A percentile compares a stretch with the other conserved stretches of the same genome.
phyloP scores from a whole-genome alignment of 805 yeast species.

The Candida argentea region DNA sequence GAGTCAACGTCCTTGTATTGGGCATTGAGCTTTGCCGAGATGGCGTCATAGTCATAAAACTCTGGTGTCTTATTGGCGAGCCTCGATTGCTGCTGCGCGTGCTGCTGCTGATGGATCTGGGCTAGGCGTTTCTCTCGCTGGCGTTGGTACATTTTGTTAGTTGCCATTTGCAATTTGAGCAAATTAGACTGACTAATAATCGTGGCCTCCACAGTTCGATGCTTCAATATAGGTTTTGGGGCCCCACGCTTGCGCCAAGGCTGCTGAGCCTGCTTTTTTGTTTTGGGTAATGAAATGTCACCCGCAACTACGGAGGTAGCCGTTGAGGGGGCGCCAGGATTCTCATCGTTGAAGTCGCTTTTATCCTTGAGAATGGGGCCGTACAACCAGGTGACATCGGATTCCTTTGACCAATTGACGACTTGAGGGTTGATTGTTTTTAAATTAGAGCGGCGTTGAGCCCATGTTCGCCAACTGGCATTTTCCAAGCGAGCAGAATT shows the following conservation, averaged over 20 bases:
- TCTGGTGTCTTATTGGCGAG: slow-evolving; percentile 24
- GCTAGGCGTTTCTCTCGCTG: slow-evolving; percentile 23
- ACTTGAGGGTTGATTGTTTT: slow-evolving; percentile 72
- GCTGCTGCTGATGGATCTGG: slow-evolving; percentile 9
- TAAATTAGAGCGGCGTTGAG: slow-evolving; percentile 56
- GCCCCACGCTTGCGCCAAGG: slow-evolving; percentile 6
- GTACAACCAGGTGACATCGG: slow-evolving; percentile 95
- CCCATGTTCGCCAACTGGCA: slow-evolving; percentile 95
- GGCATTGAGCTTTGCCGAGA: slow-evolving; percentile 30
- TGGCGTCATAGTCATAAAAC: slow-evolving; percentile 34
- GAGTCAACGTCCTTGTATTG: slow-evolving; percentile 17
- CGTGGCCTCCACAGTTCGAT: slow-evolving; percentile 74
- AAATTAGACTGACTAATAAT: slow-evolving; percentile 54
- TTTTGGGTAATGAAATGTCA: slow-evolving; percentile 31
- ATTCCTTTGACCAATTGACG: slow-evolving; percentile 94
- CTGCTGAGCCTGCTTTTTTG: slow-evolving; percentile 7
- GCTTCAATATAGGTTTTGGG: slow-evolving; percentile 80
- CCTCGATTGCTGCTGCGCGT: slow-evolving; percentile 2
- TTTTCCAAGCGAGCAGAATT: slow-evolving; percentile 50
- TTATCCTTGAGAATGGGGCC: slow-evolving; percentile 67
- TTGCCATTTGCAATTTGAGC: slow-evolving; percentile 30
- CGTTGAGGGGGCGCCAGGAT: slow-evolving; percentile 10
- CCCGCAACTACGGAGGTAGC: slow-evolving; percentile 36
- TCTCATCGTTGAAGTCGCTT: slow-evolving; percentile 5
- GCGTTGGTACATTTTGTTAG: slow-evolving; percentile 23